Conservation (phyloP, 2,329 filamentous ascomycete genomes). For the Cercospora canescens region DNA sequence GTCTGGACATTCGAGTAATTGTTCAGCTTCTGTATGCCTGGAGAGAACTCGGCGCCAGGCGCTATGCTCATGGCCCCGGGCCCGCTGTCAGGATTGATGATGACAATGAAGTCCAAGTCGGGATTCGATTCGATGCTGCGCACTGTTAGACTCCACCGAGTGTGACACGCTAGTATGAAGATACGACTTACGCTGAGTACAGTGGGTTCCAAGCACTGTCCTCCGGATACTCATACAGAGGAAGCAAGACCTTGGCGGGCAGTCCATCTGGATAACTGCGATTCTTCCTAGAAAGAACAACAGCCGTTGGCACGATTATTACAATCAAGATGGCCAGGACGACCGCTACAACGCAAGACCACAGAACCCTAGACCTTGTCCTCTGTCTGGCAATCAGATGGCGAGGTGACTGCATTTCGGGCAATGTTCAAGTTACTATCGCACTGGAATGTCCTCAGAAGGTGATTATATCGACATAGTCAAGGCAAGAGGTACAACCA, state of each 20-base stretch:
- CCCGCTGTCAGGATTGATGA: conserved; percentile 29
- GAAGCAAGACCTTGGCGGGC: conserved; percentile 18
- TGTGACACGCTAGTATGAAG: neutral
- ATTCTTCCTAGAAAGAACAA: conserved; percentile 13
- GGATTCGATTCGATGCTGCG: conserved; percentile 11
- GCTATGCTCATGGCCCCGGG: conserved; percentile 19
- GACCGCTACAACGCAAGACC: neutral
- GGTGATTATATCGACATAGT: too few species aligned
- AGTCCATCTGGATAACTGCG: conserved; percentile 9
- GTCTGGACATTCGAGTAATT: conserved; percentile 29
- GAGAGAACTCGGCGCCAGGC: conserved; percentile 22
- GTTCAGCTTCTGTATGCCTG: conserved; percentile 28
- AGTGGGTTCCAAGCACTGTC: conserved; percentile 20
- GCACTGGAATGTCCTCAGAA: neutral
- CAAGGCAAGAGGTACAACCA: neutral
- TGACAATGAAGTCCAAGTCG: conserved; percentile 24
- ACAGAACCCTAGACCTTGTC: neutral
- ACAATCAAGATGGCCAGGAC: conserved; percentile 12
- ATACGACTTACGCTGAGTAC: conserved; percentile 21
- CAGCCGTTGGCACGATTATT: conserved; percentile 20
- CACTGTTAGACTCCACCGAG: conserved; percentile 8
- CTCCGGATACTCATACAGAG: conserved; percentile 25
- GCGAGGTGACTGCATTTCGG: conserved; percentile 3
- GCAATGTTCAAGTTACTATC: neutral
- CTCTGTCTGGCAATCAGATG: neutral